A percentile compares a stretch with the other conserved stretches of the same genome.
Evolutionary conservation across 1,284 basidiomycete genomes (phyloP).

Genomic region (Wallemia ichthyophaga): DNA sequence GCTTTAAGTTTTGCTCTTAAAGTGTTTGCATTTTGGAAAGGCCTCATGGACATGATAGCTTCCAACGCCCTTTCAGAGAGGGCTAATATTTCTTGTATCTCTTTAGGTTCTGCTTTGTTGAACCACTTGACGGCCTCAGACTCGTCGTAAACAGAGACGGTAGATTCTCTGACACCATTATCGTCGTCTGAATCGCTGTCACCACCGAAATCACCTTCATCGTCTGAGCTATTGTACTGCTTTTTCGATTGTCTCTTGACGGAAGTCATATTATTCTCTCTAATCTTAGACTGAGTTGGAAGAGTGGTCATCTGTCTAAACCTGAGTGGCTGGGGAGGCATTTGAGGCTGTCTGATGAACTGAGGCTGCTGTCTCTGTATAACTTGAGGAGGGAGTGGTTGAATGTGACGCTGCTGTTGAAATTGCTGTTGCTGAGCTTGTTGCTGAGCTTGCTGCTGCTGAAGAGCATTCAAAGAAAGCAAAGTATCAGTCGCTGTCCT

Average conservation of each 20-base stretch:
- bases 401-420: neutral
- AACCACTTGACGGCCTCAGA: neutral
- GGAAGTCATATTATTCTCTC: neutral
- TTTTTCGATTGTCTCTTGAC: neutral
- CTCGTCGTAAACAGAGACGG: neutral
- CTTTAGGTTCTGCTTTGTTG: neutral
- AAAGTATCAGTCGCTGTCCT: neutral
- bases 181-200: neutral
- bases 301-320: neutral
- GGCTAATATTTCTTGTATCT: neutral
- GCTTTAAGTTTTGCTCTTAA: conserved; percentile 47
- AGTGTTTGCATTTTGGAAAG: conserved; percentile 49
- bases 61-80: neutral
- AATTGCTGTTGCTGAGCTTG: too few species aligned
- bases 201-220: neutral
- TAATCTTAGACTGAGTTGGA: neutral
- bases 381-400: neutral
- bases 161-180: neutral
- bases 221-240: neutral
- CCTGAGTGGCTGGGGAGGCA: neutral
- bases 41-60: conserved; percentile 37
- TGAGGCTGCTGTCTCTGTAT: neutral
- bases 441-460: neutral
- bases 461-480: neutral
- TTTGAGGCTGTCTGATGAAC: conserved; percentile 1